Base-by-base conservation (phyloP, 805 yeast species). In the Lipomyces kockii region DNA sequence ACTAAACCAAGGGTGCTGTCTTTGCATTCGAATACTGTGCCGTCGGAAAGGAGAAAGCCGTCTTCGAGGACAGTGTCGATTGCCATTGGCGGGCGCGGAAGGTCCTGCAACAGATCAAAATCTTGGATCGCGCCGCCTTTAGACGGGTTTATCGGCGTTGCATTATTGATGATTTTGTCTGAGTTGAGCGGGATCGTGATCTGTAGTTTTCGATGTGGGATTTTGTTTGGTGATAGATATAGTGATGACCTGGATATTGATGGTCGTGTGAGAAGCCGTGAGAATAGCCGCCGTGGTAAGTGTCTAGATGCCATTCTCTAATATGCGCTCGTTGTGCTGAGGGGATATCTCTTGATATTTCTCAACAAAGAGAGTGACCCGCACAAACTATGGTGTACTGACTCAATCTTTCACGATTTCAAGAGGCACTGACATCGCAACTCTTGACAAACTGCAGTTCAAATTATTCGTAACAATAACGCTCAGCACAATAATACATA, bases 1-100 rank as follows among this genome's bases (percentile, higher is more conserved):
- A 57, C 22, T 87, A 72, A 0, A 85, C 80, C 11, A 86, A 89
- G 17, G 80, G 79, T 14, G 80, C 75, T 54, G 80, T 77, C 7
- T 81, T 80, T 25, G 77, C 71, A 64, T 22, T 61, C 63, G 25
- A 71, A 69, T 17, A 35, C 34, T 37, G 55, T 49, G 7, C 66
- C 68, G 34, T 68, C 57, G 7, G 72, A 69, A 22, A 69, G 59
- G n/a, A 35, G n/a, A 53, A 69, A 69, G 25, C 71, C 66, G 57
- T 60, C 49, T 11, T n/a, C 29, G 3, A 49, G 35, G 9, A 69
- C 71, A 29, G 58, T 43, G 56, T 69, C 72, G 22, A 71, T 65
- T 12, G 73, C 60, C 46, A 70, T 52, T 4, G 71, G 71, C 11
- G 73, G 73, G 17, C 73, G 56, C 6, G 66, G 71, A 12, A 64